Evolutionary conservation across 2,329 filamentous ascomycete species (phyloP).

Genomic region (Aplosporella prunicola): DNA sequence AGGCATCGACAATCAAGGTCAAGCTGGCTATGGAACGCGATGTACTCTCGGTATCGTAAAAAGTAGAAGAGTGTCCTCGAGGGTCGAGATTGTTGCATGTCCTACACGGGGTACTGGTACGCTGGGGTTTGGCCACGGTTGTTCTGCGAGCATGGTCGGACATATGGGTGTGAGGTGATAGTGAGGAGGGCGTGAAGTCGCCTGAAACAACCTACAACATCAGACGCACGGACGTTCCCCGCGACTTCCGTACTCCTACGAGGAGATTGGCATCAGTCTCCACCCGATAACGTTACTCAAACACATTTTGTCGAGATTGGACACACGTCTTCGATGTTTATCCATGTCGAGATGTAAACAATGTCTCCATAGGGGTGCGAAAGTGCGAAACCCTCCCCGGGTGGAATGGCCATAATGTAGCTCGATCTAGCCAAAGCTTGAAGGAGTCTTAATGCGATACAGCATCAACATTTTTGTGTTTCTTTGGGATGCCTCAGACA

Average conservation of each 20-base stretch:
- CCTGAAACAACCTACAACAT: not conserved
- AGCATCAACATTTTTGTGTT: no score
- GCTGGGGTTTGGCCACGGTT: not conserved
- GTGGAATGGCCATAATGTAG: no score
- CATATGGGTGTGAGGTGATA: not conserved
- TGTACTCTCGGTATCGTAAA: not conserved
- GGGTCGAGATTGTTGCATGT: slow-evolving; percentile 6
- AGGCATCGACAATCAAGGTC: not conserved
- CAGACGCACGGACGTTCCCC: no score
- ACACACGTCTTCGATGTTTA: not conserved
- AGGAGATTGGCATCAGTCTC: no score
- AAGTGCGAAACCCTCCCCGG: no score
- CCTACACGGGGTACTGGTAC: not conserved
- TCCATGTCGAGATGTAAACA: no score
- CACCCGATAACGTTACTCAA: no score
- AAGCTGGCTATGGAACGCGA: not conserved
- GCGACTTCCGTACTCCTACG: no score
- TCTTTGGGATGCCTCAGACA: no score
- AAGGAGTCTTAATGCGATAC: no score
- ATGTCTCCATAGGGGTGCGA: no score
- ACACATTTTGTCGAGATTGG: not conserved
- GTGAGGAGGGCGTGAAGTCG: not conserved
- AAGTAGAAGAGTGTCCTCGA: slow-evolving; percentile 2
- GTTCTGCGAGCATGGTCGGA: not conserved
- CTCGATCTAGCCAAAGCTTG: no score